phyloP scores from a whole-genome alignment of 345 rosid genomes.

The Melastoma malabathricum region DNA sequence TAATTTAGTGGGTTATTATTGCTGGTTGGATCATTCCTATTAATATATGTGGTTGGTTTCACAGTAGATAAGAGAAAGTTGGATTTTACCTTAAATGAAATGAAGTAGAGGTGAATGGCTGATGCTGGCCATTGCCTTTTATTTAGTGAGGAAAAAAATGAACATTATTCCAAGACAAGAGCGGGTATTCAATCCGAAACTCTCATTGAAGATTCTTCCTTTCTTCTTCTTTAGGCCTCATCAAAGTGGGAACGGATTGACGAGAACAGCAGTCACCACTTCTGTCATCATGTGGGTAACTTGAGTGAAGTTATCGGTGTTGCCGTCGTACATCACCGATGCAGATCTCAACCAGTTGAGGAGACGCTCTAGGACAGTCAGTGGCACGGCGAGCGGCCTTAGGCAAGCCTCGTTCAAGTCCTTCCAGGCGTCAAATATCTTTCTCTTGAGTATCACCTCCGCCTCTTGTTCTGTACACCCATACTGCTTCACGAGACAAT shows the following conservation, averaged over 20 bases:
- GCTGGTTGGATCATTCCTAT: no score
- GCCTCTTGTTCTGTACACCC: conserved; percentile 8
- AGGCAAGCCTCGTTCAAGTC: conserved; percentile 10
- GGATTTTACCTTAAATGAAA: no score
- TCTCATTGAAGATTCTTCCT: no score
- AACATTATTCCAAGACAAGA: no score
- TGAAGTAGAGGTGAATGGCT: no score
- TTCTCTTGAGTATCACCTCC: background rate
- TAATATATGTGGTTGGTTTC: no score
- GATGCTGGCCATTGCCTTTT: no score
- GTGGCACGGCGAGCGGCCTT: conserved; percentile 3
- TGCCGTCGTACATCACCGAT: conserved; percentile 13
- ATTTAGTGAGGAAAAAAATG: no score
- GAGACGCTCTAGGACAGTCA: conserved; percentile 4
- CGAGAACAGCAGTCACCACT: conserved; percentile 4
- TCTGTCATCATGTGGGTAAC: background rate
- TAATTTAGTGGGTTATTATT: no score
- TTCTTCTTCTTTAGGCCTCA: background rate
- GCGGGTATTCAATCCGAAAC: no score
- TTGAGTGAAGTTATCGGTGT: conserved; percentile 10
- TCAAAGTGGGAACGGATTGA: conserved; percentile 7
- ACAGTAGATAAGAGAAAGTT: no score
- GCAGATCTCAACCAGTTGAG: conserved; percentile 9
- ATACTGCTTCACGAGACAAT: conserved; percentile 7
- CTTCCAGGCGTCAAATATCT: conserved; percentile 11